phyloP scores from a whole-genome alignment of 305 asterid species.

The Solanum chacoense region DNA sequence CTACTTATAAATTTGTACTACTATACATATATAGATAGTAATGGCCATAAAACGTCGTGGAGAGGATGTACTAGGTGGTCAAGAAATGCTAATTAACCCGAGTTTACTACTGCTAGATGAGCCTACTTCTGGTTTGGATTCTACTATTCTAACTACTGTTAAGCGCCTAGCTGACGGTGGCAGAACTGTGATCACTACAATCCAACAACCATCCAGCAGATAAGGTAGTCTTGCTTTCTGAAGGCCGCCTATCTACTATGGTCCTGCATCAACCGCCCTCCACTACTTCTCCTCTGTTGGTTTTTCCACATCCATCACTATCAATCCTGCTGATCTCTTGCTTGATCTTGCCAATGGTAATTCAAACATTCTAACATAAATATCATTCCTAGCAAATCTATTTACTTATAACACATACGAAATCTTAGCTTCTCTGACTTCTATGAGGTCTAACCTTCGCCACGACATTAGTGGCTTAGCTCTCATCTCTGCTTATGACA shows the following conservation, averaged over 20 bases:
- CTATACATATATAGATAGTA: no score
- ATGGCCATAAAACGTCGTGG: no score
- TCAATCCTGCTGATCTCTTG: conserved; percentile 93
- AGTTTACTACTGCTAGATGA: conserved; percentile 79
- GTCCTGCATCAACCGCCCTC: conserved; percentile 65
- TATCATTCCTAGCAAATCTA: neutral
- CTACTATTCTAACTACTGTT: conserved; percentile 74
- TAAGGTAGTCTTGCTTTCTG: conserved; percentile 75
- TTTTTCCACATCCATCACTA: conserved; percentile 54
- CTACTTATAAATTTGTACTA: no score
- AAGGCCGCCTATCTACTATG: conserved; percentile 88
- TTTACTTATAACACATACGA: no score
- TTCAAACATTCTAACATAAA: neutral
- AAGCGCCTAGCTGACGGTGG: conserved; percentile 77
- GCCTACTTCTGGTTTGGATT: conserved; percentile 97
- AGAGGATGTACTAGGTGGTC: conserved; percentile 26
- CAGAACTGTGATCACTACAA: conserved; percentile 81
- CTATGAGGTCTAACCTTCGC: no score
- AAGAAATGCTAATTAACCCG: conserved; percentile 92
- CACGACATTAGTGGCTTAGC: neutral
- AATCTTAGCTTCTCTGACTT: no score
- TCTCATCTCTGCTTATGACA: conserved; percentile 70
- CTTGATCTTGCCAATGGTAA: conserved; percentile 98
- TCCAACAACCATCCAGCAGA: conserved; percentile 98
- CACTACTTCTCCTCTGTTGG: conserved; percentile 89